Percentiles rank a stretch among this genome's conserved stretches.
These are phyloP conservation scores for Metroxylon sagu DNA, from an alignment of 176 grass and related monocot species.

Conservation along the genomic window DNA sequence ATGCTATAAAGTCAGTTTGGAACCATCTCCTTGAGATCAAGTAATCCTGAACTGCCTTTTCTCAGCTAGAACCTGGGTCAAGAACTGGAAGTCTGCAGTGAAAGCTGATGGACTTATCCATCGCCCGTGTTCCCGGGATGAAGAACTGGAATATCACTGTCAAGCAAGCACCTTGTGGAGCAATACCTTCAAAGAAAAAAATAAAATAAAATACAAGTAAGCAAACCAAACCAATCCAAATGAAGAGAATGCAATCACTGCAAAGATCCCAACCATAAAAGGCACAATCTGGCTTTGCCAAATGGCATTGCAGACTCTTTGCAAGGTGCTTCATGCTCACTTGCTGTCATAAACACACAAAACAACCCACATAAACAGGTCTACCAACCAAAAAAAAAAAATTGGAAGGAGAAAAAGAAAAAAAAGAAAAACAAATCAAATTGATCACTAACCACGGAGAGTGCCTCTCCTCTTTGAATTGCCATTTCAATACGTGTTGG, in stretches of 20 bases:
- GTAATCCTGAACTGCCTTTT: neutral
- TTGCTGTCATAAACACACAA: conserved; percentile 48
- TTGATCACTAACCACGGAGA: conserved; percentile 47
- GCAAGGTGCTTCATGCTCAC: conserved; percentile 80
- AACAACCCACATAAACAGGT: conserved; percentile 1
- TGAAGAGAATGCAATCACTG: neutral
- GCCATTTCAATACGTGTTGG: conserved; percentile 69
- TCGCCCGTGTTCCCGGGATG: conserved; percentile 63
- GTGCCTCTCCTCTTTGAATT: conserved; percentile 71
- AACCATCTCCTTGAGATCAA: too few relatives aligned
- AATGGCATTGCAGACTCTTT: conserved; percentile 86
- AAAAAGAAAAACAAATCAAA: conserved; percentile 9
- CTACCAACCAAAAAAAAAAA: conserved; percentile 6
- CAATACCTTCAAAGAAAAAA: conserved; percentile 43
- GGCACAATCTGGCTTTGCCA: conserved; percentile 87
- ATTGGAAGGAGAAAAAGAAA: neutral
- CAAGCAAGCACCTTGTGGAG: conserved; percentile 79
- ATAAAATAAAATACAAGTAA: conserved; percentile 12
- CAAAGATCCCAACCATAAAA: conserved; percentile 67
- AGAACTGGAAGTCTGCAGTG: conserved; percentile 93
- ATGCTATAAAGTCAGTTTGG: too few relatives aligned
- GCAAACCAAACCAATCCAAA: neutral
- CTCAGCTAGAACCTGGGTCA: conserved; percentile 58
- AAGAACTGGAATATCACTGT: conserved; percentile 94
- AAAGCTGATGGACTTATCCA: conserved; percentile 93